Evolutionary conservation across 2,329 filamentous ascomycete species (phyloP).

Genomic region (Coniochaeta hoffmannii): DNA sequence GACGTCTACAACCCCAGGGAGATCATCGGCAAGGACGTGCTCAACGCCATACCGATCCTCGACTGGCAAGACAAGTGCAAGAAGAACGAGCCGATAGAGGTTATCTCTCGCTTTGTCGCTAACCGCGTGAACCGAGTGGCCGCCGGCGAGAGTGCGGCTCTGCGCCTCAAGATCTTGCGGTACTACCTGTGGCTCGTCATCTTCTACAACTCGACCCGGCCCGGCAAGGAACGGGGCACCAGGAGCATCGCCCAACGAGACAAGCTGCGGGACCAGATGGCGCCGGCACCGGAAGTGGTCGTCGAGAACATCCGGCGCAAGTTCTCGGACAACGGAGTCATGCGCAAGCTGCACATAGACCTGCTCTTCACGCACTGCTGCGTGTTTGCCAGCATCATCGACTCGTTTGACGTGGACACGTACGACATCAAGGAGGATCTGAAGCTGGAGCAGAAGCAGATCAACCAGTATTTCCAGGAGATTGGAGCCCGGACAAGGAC

Average conservation of each 20-base stretch:
- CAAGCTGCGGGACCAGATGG: slow-evolving; percentile 49
- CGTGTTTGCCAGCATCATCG: slow-evolving; percentile 62
- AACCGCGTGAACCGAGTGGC: slow-evolving; percentile 48
- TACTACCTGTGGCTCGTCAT: slow-evolving; percentile 52
- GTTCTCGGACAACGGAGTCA: slow-evolving; percentile 56
- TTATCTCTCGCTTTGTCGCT: slow-evolving; percentile 58
- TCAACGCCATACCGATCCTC: slow-evolving; percentile 60
- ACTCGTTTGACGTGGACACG: slow-evolving; percentile 67
- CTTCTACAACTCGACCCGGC: slow-evolving; percentile 40
- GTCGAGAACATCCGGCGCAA: slow-evolving; percentile 61
- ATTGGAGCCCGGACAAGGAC: slow-evolving; percentile 63
- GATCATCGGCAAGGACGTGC: slow-evolving; percentile 60
- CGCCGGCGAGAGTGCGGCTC: slow-evolving; percentile 43
- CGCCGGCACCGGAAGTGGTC: slow-evolving; percentile 52
- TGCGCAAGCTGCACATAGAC: slow-evolving; percentile 66
- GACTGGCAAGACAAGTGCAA: slow-evolving; percentile 67
- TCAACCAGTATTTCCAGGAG: slow-evolving; percentile 66
- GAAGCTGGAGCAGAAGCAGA: slow-evolving; percentile 61
- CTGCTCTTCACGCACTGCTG: slow-evolving; percentile 67
- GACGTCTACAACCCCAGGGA: slow-evolving; percentile 64
- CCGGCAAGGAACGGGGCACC: slow-evolving; percentile 37
- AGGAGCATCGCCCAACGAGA: slow-evolving; percentile 52
- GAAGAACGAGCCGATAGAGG: slow-evolving; percentile 46
- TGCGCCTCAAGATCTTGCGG: slow-evolving; percentile 50
- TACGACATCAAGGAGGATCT: slow-evolving; percentile 64